phyloP scores from a whole-genome alignment of 2,329 filamentous ascomycete genomes.

The Trichoderma guizhouense region DNA sequence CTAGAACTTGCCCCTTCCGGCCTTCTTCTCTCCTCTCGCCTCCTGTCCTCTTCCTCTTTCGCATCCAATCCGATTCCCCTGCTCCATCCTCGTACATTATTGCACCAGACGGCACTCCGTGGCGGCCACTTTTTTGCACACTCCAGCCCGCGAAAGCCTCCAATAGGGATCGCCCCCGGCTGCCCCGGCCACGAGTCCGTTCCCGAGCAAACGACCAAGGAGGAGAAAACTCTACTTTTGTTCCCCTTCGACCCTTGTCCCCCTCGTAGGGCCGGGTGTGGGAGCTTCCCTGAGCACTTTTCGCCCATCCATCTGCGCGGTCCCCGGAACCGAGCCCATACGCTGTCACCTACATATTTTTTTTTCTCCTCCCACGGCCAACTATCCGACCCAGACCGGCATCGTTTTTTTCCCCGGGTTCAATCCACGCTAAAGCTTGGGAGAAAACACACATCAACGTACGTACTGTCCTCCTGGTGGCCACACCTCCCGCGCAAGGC shows the following conservation, averaged over 20 bases:
- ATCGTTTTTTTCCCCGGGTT: constrained; percentile 4
- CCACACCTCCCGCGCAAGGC: not conserved
- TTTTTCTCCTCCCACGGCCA: not conserved
- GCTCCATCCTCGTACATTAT: not conserved
- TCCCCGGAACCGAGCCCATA: not conserved
- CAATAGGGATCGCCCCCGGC: constrained; percentile 1
- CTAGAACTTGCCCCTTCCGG: not conserved
- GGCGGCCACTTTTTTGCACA: not conserved
- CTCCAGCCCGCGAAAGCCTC: not conserved
- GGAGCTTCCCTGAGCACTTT: not conserved
- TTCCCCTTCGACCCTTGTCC: not conserved
- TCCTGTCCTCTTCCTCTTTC: not conserved
- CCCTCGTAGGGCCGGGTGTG: not conserved
- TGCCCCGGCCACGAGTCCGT: not conserved
- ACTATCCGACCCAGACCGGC: not conserved
- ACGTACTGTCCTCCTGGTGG: not conserved
- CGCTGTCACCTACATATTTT: not conserved
- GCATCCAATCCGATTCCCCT: not conserved
- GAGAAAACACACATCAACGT: not conserved
- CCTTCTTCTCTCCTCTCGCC: not conserved
- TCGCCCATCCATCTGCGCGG: not conserved
- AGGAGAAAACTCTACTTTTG: not conserved
- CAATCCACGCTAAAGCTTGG: constrained; percentile 6
- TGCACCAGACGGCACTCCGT: not conserved
- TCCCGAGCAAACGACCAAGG: not conserved